Base-by-base conservation (phyloP, 805 yeast species). In the Cyberlindnera nakhonratchasimensis region DNA sequence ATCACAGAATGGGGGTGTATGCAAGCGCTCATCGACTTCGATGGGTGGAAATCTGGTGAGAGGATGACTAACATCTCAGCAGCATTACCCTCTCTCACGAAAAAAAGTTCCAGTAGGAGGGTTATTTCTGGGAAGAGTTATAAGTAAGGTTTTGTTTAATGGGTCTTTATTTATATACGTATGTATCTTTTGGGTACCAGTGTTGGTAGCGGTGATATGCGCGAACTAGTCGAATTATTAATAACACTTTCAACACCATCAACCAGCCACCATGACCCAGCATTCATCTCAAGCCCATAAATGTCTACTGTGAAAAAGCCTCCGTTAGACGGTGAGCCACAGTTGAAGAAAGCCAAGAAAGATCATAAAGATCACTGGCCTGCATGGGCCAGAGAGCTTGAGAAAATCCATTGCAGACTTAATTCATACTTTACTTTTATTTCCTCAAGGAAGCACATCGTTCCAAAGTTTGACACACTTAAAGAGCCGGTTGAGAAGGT, bases 1-100 rank as follows among this genome's bases (percentile, higher is more conserved):
- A 86, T 93, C 39, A 84, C 89, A 1, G 97, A 91, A 63, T 93
- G 98, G 98, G 98, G 99, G 1, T 91, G 98, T 63, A 91, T 91
- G 98, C 99, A 91, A 65, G 97, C 97, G 1, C 67, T 91, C 37
- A 90, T 91, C 61, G 95, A 91, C 64, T 91, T 85, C 62, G 96
- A 93, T 60, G 91, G 95, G 29, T 93, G 97, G 95, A 79, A 76
- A 52, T 68, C 69, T 29, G 71, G 71, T 9, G 68, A 66, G 42
- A 63, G 69, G 54, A 64, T 65, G 69, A 64, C 71, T 1, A 67
- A 65, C 34, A 64, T 57, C 8, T 31, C 48, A 9, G 61, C 62
- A 29, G 62, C 62, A 0, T 37, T 57, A n/a, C 62, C 62, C 1
- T 42, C 47, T 0, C 13, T 56, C 29, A 47, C 57, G 9, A 49